phyloP scores from a whole-genome alignment of 2,329 filamentous ascomycete species.

The Trichoderma sp. region DNA sequence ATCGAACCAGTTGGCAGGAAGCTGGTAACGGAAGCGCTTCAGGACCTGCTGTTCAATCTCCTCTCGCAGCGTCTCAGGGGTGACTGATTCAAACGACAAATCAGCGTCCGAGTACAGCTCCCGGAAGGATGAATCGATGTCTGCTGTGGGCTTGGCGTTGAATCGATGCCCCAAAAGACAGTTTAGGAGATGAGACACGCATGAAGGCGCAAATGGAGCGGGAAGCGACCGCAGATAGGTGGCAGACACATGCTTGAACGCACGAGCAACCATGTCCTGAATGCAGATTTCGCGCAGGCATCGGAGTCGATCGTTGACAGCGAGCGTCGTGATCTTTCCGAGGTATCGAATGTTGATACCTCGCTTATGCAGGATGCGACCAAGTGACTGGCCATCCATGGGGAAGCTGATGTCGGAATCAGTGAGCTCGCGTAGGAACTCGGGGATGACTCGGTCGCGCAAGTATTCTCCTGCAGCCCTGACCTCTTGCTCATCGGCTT shows the following conservation, averaged over 20 bases:
- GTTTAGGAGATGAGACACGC: conserved; percentile 85
- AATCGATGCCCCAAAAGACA: conserved; percentile 78
- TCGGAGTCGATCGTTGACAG: conserved; percentile 68
- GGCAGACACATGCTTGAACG: conserved; percentile 89
- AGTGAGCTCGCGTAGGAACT: conserved; percentile 79
- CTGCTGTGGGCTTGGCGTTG: conserved; percentile 74
- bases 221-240: conserved; percentile 77
- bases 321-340: conserved; percentile 74
- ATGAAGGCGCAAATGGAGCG: conserved; percentile 73
- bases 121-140: conserved; percentile 72
- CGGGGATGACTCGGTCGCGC: conserved; percentile 74
- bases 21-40: conserved; percentile 72
- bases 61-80: conserved; percentile 66
- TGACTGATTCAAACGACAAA: conserved; percentile 75
- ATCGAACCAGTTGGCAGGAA: conserved; percentile 66
- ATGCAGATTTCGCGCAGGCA: conserved; percentile 74
- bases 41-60: conserved; percentile 71
- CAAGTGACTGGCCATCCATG: conserved; percentile 94
- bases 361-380: conserved; percentile 86
- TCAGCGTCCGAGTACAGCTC: conserved; percentile 78
- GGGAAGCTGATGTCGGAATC: conserved; percentile 95
- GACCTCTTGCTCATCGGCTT: conserved; percentile 83
- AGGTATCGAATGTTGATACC: conserved; percentile 97
- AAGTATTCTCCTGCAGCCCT: conserved; percentile 79
- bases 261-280: conserved; percentile 92